Percentiles rank a stretch among this genome's conserved stretches.
phyloP scores from a whole-genome alignment of 2,329 filamentous ascomycete species.

The Aspergillus novofumigatus region DNA sequence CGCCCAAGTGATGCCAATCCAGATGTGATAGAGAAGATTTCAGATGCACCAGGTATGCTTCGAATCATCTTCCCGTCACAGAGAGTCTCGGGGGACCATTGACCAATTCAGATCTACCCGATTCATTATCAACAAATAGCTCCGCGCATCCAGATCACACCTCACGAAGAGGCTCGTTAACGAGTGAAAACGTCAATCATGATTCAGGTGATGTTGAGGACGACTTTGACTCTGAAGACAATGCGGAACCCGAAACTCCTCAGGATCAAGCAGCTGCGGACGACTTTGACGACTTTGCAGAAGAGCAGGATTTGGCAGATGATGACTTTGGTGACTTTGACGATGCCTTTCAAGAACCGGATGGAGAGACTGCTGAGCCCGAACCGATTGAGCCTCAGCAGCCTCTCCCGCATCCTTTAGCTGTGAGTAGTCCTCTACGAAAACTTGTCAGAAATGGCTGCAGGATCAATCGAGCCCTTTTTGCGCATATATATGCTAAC shows the following conservation, averaged over 20 bases:
- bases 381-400: slow-evolving; percentile 19
- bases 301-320: slow-evolving; percentile 49
- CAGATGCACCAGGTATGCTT: slow-evolving; percentile 56
- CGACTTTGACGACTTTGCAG: slow-evolving; percentile 51
- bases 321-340: slow-evolving; percentile 65
- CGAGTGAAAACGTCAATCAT: slow-evolving; percentile 3
- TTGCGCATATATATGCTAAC: background rate
- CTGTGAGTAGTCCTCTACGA: slow-evolving; percentile 39
- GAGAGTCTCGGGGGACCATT: slow-evolving; percentile 50
- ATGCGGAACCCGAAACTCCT: slow-evolving; percentile 60
- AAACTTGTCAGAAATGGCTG: background rate
- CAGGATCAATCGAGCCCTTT: no score
- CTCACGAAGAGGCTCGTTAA: slow-evolving; percentile 39
- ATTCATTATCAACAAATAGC: slow-evolving; percentile 49
- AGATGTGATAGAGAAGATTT: slow-evolving; percentile 39
- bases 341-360: slow-evolving; percentile 57
- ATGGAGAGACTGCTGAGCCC: slow-evolving; percentile 24
- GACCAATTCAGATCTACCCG: slow-evolving; percentile 57
- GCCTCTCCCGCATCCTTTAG: slow-evolving; percentile 32
- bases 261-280: slow-evolving; percentile 65
- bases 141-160: slow-evolving; percentile 40
- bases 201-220: slow-evolving; percentile 52
- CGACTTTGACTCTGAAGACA: slow-evolving; percentile 31
- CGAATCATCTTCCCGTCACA: slow-evolving; percentile 26
- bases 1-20: slow-evolving; percentile 41